These are phyloP conservation scores for Oidium heveae DNA, from an alignment of 2,329 filamentous ascomycete genomes.

Conservation along the genomic window DNA sequence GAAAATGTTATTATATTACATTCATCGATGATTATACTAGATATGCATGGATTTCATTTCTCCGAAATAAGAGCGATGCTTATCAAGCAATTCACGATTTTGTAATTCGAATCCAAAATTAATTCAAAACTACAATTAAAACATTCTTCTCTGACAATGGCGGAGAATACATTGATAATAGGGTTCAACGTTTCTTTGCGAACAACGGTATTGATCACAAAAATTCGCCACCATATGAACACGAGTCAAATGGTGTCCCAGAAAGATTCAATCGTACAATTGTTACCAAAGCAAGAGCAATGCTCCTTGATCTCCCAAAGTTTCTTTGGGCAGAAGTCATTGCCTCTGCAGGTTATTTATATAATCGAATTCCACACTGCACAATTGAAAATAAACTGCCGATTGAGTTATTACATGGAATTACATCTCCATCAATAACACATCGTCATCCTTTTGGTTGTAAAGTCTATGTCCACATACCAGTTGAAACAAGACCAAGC, in stretches of 20 bases:
- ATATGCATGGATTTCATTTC: neutral
- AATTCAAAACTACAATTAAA: neutral
- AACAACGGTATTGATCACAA: neutral
- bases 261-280: neutral
- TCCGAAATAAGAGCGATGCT: neutral
- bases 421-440: neutral
- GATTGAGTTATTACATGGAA: neutral
- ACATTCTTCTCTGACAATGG: neutral
- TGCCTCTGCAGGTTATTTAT: neutral
- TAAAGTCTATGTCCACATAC: neutral
- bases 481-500: neutral
- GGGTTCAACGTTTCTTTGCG: neutral
- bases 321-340: neutral
- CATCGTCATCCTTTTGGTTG: neutral
- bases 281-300: neutral
- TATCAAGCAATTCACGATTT: neutral
- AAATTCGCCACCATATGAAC: neutral
- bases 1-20: constrained; percentile 1
- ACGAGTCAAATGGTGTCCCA: neutral
- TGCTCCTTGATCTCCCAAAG: neutral
- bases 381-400: neutral
- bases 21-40: neutral
- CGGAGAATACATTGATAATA: neutral
- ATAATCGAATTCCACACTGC: neutral
- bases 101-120: neutral